Evolutionary conservation across 305 asterid genomes (phyloP).

Genomic region (Nicotiana rustica): DNA sequence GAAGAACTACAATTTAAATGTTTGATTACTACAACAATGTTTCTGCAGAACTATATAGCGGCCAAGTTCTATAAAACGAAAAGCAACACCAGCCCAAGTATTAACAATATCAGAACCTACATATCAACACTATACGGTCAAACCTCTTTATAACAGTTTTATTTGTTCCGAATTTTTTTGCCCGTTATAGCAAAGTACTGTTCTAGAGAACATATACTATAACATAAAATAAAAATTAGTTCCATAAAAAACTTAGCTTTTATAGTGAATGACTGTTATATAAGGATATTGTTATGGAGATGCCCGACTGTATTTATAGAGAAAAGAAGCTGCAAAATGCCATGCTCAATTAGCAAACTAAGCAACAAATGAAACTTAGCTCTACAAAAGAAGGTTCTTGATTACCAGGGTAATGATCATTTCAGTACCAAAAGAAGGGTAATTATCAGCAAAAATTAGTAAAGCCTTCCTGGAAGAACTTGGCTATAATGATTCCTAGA

Average conservation of each 20-base stretch:
- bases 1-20: background rate
- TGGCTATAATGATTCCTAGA: constrained; percentile 1
- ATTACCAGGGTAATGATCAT: constrained; percentile 12
- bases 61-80: background rate
- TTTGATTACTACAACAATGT: background rate
- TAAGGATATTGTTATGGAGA: too few relatives aligned
- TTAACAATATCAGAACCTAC: too few relatives aligned
- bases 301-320: background rate
- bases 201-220: too few relatives aligned
- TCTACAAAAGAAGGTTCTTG: background rate
- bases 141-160: too few relatives aligned
- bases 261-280: too few relatives aligned
- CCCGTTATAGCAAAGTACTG: too few relatives aligned
- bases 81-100: too few relatives aligned
- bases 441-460: constrained; percentile 14
- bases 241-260: too few relatives aligned
- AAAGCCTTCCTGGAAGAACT: background rate
- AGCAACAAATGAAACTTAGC: background rate
- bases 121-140: too few relatives aligned
- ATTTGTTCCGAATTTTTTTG: too few relatives aligned
- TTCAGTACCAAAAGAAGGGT: background rate
- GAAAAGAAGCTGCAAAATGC: background rate
- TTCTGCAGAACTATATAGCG: background rate
- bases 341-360: constrained; percentile 9
- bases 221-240: too few relatives aligned